phyloP scores from a whole-genome alignment of 768 basidiomycete genomes.

The Suillus occidentalis region DNA sequence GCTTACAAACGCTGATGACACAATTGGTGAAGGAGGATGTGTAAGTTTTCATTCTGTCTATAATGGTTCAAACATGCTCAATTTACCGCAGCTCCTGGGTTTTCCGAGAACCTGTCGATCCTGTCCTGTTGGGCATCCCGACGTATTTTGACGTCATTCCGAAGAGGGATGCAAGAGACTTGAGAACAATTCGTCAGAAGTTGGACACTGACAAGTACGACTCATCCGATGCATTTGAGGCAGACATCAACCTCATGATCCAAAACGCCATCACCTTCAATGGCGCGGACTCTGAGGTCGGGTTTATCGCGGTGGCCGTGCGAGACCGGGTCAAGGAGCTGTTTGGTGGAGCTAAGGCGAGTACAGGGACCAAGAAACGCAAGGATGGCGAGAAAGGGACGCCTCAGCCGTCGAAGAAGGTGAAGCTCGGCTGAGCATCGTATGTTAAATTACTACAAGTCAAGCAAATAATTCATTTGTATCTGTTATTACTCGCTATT shows the following conservation, averaged over 20 bases:
- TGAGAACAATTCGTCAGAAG: slow-evolving; percentile 77
- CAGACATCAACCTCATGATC: slow-evolving; percentile 86
- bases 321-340: slow-evolving; percentile 56
- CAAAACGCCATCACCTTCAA: slow-evolving; percentile 90
- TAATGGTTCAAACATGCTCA: slow-evolving; percentile 4
- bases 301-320: slow-evolving; percentile 51
- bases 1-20: slow-evolving; percentile 68
- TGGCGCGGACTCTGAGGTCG: slow-evolving; percentile 78
- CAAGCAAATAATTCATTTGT: slow-evolving; percentile 29
- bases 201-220: slow-evolving; percentile 84
- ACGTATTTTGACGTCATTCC: slow-evolving; percentile 87
- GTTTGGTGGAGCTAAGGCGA: slow-evolving; percentile 40
- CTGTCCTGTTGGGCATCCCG: slow-evolving; percentile 77
- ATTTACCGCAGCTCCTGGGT: slow-evolving; percentile 58
- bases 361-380: slow-evolving; percentile 61
- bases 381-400: slow-evolving; percentile 70
- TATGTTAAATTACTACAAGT: slow-evolving; percentile 19
- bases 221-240: slow-evolving; percentile 73
- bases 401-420: slow-evolving; percentile 68
- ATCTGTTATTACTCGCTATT: slow-evolving; percentile 29
- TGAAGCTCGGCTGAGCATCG: slow-evolving; percentile 50
- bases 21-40: slow-evolving; percentile 66
- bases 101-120: slow-evolving; percentile 88
- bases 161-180: slow-evolving; percentile 82
- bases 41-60: slow-evolving; percentile 39